These are phyloP conservation scores for Calonectria leucothoes DNA, from an alignment of 2,329 filamentous ascomycete species.

Conservation along the genomic window DNA sequence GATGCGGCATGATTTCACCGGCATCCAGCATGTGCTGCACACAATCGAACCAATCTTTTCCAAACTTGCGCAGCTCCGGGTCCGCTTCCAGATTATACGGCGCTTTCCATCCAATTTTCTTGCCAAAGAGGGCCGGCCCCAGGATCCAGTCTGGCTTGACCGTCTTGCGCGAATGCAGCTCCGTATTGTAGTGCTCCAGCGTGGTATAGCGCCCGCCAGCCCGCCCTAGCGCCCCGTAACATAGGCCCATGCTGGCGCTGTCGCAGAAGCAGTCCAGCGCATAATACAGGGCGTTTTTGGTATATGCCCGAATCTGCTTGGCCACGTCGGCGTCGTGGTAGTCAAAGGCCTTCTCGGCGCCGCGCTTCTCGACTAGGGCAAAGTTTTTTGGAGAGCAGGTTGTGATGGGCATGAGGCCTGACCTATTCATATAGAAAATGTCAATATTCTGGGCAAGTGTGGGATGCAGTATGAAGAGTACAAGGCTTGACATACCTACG, in stretches of 20 bases:
- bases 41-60: not conserved
- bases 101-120: slow-evolving; percentile 2
- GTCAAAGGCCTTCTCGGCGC: slow-evolving; percentile 21
- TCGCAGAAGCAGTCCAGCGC: slow-evolving; percentile 52
- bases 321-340: not conserved
- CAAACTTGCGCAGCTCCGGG: not conserved
- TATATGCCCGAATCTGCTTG: not conserved
- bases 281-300: slow-evolving; percentile 1
- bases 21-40: not conserved
- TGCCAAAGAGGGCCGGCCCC: slow-evolving; percentile 3
- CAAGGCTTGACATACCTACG: slow-evolving; percentile 2
- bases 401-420: slow-evolving; percentile 14
- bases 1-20: not conserved
- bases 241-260: slow-evolving; percentile 43
- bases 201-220: slow-evolving; percentile 22
- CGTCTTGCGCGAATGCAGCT: not conserved
- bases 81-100: not conserved
- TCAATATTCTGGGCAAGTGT: not conserved
- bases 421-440: not conserved
- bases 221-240: slow-evolving; percentile 51
- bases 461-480: not conserved
- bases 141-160: slow-evolving; percentile 14
- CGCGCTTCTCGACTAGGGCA: slow-evolving; percentile 4
- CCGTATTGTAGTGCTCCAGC: slow-evolving; percentile 5
- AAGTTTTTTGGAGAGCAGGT: slow-evolving; percentile 21